Conservation (phyloP, 176 grass and related monocot species). For the Cenchrus americanus region DNA sequence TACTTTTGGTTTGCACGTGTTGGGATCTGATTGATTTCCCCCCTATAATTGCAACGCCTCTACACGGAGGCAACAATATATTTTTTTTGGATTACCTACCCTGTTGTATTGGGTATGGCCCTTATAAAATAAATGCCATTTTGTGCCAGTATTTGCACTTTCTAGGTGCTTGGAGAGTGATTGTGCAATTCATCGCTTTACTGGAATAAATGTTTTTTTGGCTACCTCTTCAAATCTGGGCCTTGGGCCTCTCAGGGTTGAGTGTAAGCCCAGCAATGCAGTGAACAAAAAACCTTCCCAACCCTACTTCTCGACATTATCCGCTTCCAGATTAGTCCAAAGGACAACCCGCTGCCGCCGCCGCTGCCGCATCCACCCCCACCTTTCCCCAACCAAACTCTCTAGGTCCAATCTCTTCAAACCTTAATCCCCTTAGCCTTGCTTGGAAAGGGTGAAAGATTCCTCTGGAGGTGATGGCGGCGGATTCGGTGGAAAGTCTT, state of each 20-base stretch:
- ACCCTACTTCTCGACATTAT: neutral
- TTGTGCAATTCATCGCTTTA: neutral
- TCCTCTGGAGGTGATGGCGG: neutral
- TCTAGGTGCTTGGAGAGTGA: neutral
- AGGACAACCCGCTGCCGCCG: neutral
- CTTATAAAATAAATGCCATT: neutral
- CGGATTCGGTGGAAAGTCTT: neutral
- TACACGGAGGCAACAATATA: neutral
- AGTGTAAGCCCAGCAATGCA: neutral
- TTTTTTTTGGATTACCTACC: neutral
- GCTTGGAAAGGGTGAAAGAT: neutral
- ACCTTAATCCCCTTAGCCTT: neutral
- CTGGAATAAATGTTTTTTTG: neutral
- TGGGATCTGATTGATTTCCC: neutral
- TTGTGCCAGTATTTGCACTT: neutral
- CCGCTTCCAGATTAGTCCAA: neutral
- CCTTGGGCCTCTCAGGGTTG: neutral
- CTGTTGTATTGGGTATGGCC: neutral
- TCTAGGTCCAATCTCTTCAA: slow-evolving; percentile 32
- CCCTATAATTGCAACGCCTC: neutral
- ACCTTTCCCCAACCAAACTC: slow-evolving; percentile 6
- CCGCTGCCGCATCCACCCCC: neutral
- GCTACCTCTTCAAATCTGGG: slow-evolving; percentile 14
- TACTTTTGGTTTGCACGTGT: neutral
- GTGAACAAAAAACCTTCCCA: neutral